A percentile compares a stretch with the other conserved stretches of the same genome.
These are phyloP conservation scores for Dothistroma pini DNA, from an alignment of 2,329 filamentous ascomycete species.

Conservation along the genomic window DNA sequence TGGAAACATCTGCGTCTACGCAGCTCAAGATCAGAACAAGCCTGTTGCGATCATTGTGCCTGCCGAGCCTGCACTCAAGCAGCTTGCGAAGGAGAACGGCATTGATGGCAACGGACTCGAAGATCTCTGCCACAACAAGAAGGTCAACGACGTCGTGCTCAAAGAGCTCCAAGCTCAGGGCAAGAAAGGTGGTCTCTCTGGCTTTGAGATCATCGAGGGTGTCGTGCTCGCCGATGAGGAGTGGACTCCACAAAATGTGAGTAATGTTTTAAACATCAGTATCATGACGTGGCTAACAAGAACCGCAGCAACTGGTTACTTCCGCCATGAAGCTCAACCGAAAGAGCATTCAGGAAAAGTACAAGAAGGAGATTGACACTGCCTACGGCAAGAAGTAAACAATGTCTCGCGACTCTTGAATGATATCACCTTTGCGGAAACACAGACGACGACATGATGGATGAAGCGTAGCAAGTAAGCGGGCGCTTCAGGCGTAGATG, in stretches of 20 bases:
- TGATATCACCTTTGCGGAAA: neutral
- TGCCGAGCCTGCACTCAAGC: slow-evolving; percentile 54
- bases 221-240: slow-evolving; percentile 80
- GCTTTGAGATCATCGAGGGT: slow-evolving; percentile 71
- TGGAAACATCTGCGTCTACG: slow-evolving; percentile 83
- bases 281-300: slow-evolving; percentile 8
- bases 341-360: slow-evolving; percentile 48
- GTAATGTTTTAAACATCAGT: slow-evolving; percentile 31
- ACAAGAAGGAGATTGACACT: slow-evolving; percentile 49
- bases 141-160: slow-evolving; percentile 61
- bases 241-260: slow-evolving; percentile 81
- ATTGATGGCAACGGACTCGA: slow-evolving; percentile 61
- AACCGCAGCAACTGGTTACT: slow-evolving; percentile 45
- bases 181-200: slow-evolving; percentile 61
- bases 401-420: neutral
- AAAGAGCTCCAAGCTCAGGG: slow-evolving; percentile 67
- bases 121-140: slow-evolving; percentile 64
- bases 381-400: slow-evolving; percentile 39
- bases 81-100: slow-evolving; percentile 54
- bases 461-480: neutral
- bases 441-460: slow-evolving; percentile 1
- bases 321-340: slow-evolving; percentile 54
- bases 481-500: neutral
- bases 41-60: slow-evolving; percentile 78
- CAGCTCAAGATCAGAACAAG: slow-evolving; percentile 68